Base-by-base conservation (phyloP, 1,284 basidiomycete genomes). In the Ustilago cynodontis region DNA sequence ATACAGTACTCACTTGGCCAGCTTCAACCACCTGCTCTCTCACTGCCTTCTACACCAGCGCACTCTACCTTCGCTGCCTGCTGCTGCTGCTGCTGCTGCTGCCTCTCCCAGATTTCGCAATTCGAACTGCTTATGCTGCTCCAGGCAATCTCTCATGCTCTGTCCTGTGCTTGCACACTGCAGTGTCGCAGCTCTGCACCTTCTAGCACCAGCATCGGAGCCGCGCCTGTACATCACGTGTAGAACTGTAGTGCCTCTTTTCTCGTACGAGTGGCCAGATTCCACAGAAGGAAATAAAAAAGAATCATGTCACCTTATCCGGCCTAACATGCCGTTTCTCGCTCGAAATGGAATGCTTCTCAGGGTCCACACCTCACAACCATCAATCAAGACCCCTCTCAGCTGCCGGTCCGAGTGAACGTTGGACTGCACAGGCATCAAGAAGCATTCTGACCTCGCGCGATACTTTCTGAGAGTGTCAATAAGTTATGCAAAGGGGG, bases 1-100 rank as follows among this genome's bases (percentile, higher is more conserved):
- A 60, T 53, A n/a, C n/a, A n/a, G n/a, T n/a, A 53, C 50, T 60
- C 59, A 45, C 35, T 39, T 58, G 63, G 33, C 39, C 37, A 37
- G 16, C 55, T 26, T 39, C 43, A 20, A 7, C n/a, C 41, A 33
- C 31, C 11, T 33, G 31, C 31, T 33, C 31, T 5, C 31, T 33
- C 31, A 11, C 31, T 33, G 6, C 31, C 31, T 33, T 33, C 31
- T 33, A 11, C 31, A 33, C 31, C 31, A 33, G 31, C 31, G n/a
- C n/a, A n/a, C n/a, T n/a, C n/a, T n/a, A n/a, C n/a, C n/a, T n/a
- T n/a, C n/a, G n/a, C n/a, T n/a, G n/a, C n/a, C n/a, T n/a, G n/a
- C n/a, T n/a, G n/a, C n/a, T n/a, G n/a, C n/a, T n/a, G n/a, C n/a
- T n/a, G n/a, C n/a, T n/a, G n/a, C n/a, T n/a, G n/a, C n/a, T n/a